Evolutionary conservation across 306 rosid species (phyloP), one percentile per base, ranked within the genome.

Genomic region (Abrus precatorius): DNA sequence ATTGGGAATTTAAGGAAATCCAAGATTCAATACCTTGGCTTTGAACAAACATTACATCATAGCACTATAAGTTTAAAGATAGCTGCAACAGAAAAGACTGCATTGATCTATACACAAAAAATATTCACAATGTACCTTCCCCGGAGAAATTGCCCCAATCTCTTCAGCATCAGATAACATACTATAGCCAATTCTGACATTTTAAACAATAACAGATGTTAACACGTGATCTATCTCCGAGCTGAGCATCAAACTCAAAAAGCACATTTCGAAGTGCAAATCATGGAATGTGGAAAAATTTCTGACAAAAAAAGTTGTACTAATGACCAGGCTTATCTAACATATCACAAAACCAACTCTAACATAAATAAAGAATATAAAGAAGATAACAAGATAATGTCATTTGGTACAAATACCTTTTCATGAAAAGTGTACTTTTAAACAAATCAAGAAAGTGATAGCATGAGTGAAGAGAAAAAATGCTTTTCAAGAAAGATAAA

Each of bases 111-210:
- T 27, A 47, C 11, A 55, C 65, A 55, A 69, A 41, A 77, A 57
- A 7, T 29, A 8, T 47, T 47, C 64, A 69, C 36, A 63, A 30
- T 85, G 75, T 87, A 90, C 97, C 94, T 91, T 91, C 64, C 93
- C 95, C 0, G 97, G 95, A 79, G 89, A 79, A 80, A 95, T 91
- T 9, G 86, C 91, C 44, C 97, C 99, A 76, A 72, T 77, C 75
- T 93, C 88, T 83, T 93, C 99, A 1, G 99, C 99, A 78, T 89
- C 78, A 30, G 89, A 72, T 80, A 95, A 82, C 99, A 95, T 95
- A 82, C 99, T 89, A 67, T 77, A 89, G 72, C 95, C 99, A 85
- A 93, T 95, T 83, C 99, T 95, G 94, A 80, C 78, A 86, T 65
- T 76, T 75, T 49, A 41, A 84, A 75, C 49, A 72, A 61, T 49